phyloP scores from a whole-genome alignment of 129 eudicot species.

The carrot (Daucus carota) region DH1_v3.0 NC_030385.2:42328501-42329000 shows the following conservation, averaged over 20 bases:
- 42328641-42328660: not conserved
- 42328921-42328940: too few species aligned
- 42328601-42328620: slow-evolving; percentile 28
- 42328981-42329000: too few species aligned
- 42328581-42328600: slow-evolving; percentile 25
- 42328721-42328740: not conserved
- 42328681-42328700: not conserved
- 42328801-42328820: too few species aligned
- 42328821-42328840: too few species aligned
- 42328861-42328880: not conserved
- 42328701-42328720: not conserved
- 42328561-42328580: slow-evolving; percentile 29
- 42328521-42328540: slow-evolving; percentile 30
- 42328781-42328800: not conserved
- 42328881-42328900: too few species aligned
- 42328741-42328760: not conserved
- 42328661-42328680: not conserved
- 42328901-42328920: too few species aligned
- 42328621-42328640: slow-evolving; percentile 26
- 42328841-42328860: not conserved
- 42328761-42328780: not conserved
- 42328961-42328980: too few species aligned
- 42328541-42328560: slow-evolving; percentile 22
- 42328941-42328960: too few species aligned
- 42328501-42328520: slow-evolving; percentile 32